Evolutionary conservation across 345 rosid genomes (phyloP).

Genomic region (Lagerstroemia speciosa): DNA sequence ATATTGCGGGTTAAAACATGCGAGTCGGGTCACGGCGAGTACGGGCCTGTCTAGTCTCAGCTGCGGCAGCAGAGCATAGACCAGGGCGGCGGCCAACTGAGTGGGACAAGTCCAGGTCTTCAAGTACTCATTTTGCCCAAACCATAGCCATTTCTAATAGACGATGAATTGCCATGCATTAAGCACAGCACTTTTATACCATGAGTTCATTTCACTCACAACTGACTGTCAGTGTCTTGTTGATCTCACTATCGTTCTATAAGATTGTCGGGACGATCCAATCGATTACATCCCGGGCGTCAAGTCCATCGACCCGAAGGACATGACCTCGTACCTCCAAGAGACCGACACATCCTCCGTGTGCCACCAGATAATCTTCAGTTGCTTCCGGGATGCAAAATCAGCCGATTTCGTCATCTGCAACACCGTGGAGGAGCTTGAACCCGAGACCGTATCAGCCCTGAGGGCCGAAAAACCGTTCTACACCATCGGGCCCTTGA

Average conservation of each 20-base stretch:
- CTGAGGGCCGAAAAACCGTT: conserved; percentile 31
- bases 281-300: conserved; percentile 78
- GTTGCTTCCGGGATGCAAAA: conserved; percentile 43
- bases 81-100: too few relatives aligned
- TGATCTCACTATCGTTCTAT: background rate
- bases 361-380: conserved; percentile 51
- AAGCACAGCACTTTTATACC: too few relatives aligned
- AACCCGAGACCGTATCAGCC: conserved; percentile 37
- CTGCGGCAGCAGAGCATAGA: too few relatives aligned
- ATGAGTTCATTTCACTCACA: background rate
- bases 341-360: conserved; percentile 37
- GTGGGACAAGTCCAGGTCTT: too few relatives aligned
- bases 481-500: conserved; percentile 75
- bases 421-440: conserved; percentile 67
- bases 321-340: conserved; percentile 72
- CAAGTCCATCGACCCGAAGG: conserved; percentile 39
- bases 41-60: too few relatives aligned
- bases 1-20: too few relatives aligned
- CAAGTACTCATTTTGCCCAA: too few relatives aligned
- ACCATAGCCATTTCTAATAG: too few relatives aligned
- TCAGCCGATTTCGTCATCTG: conserved; percentile 61
- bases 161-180: too few relatives aligned
- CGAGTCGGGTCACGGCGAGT: too few relatives aligned
- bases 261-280: conserved; percentile 45
- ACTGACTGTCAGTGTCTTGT: background rate